Base-by-base conservation (phyloP, 1,284 basidiomycete species). In the Tetrapyrgos nigripes region DNA sequence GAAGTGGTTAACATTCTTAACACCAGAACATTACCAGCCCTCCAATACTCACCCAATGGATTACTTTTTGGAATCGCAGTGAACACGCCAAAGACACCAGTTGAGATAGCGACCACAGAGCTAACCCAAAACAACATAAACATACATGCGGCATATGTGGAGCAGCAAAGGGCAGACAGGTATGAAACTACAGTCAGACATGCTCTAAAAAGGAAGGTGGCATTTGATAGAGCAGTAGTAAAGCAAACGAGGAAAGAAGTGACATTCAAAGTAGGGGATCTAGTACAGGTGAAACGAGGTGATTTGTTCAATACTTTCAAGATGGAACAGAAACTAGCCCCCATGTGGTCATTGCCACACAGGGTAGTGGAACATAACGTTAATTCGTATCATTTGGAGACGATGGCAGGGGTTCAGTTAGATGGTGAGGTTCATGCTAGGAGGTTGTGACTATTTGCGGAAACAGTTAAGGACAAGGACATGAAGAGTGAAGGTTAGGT, bases 281-380 rank as follows among this genome's bases (percentile, higher is more conserved):
- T 74, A 11, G 72, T 75, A 1, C 74, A 74, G 46, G 65, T 73
- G 2, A 69, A 69, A 50, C 48, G 65, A 1, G 69, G 60, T 47
- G 65, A 73, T 50, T 63, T 74, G 24, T 64, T 68, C 29, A 60
- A 68, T 60, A 75, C 71, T 3, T 62, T 71, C 51, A 66, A 64
- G 44, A 61, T 66, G 4, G 60, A 66, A 35, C 46, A 63, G 31
- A 74, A 73, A 53, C 53, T 74, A 6, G 33, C 61, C 3, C 68
- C 68, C 4, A 69, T 60, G 48, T 72, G 68, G 69, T 68, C 68
- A 23, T 43, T 26, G 45, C 68, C 66, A 33, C 37, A 49, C n/a
- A 1, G 66, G 35, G 61, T 71, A 43, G 44, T 57, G 0, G 26
- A 26, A 1, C n/a, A 62, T 19, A 45, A 52, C 17, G 9, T 49